Base-by-base conservation (phyloP, 2,329 filamentous ascomycete species). In the Epichloe sibirici region DNA sequence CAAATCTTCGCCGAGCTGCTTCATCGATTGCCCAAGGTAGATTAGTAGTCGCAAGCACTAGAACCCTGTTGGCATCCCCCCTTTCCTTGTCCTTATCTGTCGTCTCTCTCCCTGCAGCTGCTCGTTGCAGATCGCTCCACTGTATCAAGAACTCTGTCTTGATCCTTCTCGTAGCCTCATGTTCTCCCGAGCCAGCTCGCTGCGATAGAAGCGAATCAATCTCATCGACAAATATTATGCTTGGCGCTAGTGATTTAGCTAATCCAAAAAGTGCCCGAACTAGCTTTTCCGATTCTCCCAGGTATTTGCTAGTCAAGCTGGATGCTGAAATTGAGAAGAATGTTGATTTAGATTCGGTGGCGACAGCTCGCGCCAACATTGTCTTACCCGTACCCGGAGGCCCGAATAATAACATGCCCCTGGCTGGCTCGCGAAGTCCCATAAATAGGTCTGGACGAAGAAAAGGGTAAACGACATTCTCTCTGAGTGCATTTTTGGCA, bases 121-220 rank as follows among this genome's bases (percentile, higher is more conserved):
- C 93, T 57, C 89, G 83, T 63, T 95, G 90, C 2, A 98, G 71
- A 64, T 96, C 90, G 54, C 88, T 93, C 93, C 93, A 98, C 63
- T 96, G 90, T 31, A 98, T 96, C 34, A 98, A 72, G 61, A 98
- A 98, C 64, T 98, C 93, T 0, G 93, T 98, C 71, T 98, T 98
- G 64, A 96, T 95, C 52, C 93, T 81, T 53, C 91, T 78, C 0
- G 90, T 95, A 1, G 93, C 89, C 69, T 98, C 93, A 61, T 97
- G 88, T 63, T 97, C 93, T 1, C 88, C 85, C 3, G 84, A 84
- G 0, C 88, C 88, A 6, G 86, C 87, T 49, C 93, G 78, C 15
- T 90, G 82, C 1, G 90, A 95, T 0, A 98, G 76, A 0, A 98
- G 73, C 0, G 90, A 95, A 66, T 98, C 93, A 57, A 98, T 98